A percentile compares a stretch with the other conserved stretches of the same genome.
phyloP scores from a whole-genome alignment of 345 rosid genomes.

The Diplotaxis tenuifolia region DNA sequence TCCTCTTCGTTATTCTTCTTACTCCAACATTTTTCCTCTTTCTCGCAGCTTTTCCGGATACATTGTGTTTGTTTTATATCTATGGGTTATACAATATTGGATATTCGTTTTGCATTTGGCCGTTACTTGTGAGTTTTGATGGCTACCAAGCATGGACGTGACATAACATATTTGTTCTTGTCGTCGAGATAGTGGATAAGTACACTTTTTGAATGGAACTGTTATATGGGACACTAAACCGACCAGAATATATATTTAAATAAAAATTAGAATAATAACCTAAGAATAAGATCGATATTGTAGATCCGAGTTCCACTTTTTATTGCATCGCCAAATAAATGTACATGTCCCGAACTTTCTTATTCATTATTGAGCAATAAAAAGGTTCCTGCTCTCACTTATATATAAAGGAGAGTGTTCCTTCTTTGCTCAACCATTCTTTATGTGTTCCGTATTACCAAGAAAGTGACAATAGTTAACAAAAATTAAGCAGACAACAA shows the following conservation, averaged over 20 bases:
- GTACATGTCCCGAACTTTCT: constrained; percentile 4
- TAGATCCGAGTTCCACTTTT: constrained; percentile 7
- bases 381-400: constrained; percentile 3
- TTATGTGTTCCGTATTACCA: not conserved
- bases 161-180: not conserved
- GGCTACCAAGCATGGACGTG: not conserved
- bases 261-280: not conserved
- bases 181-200: not conserved
- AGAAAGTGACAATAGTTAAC: not conserved
- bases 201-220: not conserved
- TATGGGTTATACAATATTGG: not conserved
- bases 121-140: constrained; percentile 15
- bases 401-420: not conserved
- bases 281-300: not conserved
- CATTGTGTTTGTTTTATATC: not conserved
- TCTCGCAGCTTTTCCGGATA: constrained; percentile 17
- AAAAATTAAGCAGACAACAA: not conserved
- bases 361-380: constrained; percentile 6
- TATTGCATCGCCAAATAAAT: not conserved
- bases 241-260: not conserved
- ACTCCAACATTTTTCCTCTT: constrained; percentile 26
- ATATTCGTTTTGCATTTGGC: constrained; percentile 5
- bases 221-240: not conserved
- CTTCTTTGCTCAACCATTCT: not conserved
- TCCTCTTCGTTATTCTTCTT: not conserved